phyloP scores from a whole-genome alignment of 2,329 filamentous ascomycete genomes.

The Chaetothyriales sp. region DNA sequence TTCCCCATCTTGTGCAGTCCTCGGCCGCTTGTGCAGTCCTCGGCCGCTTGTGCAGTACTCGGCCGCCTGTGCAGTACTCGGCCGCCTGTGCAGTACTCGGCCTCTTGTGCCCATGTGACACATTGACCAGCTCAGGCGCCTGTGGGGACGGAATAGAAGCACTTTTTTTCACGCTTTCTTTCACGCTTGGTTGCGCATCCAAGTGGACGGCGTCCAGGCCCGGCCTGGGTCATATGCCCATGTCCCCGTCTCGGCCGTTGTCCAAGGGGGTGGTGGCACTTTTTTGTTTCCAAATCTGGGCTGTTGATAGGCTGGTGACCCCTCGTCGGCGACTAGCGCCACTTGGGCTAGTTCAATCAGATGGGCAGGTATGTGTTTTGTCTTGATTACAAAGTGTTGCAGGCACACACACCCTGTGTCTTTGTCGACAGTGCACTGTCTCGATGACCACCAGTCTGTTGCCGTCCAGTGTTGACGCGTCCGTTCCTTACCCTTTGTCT shows the following conservation, averaged over 20 bases:
- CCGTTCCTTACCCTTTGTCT: not conserved
- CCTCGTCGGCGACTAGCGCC: no score
- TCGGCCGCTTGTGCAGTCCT: not conserved
- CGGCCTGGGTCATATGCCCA: no score
- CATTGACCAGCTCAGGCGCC: not conserved
- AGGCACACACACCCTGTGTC: not conserved
- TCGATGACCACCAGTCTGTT: not conserved
- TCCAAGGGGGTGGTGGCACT: no score
- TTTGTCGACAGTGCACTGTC: not conserved
- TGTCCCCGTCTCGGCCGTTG: no score
- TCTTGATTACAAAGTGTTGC: not conserved
- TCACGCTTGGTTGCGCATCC: not conserved
- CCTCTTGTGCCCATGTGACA: not conserved
- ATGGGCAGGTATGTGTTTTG: not conserved
- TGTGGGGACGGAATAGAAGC: not conserved
- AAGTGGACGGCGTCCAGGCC: no score
- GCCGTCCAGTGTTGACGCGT: constrained; percentile 2
- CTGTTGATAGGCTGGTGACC: no score
- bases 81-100: not conserved
- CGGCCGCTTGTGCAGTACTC: not conserved
- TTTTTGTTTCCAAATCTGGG: no score
- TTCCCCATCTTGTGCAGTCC: not conserved
- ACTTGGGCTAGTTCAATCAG: no score
- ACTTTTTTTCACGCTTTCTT: not conserved
- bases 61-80: not conserved